Base-by-base conservation (phyloP, 495 filamentous ascomycete species). In the Penicillium odoratum region DNA sequence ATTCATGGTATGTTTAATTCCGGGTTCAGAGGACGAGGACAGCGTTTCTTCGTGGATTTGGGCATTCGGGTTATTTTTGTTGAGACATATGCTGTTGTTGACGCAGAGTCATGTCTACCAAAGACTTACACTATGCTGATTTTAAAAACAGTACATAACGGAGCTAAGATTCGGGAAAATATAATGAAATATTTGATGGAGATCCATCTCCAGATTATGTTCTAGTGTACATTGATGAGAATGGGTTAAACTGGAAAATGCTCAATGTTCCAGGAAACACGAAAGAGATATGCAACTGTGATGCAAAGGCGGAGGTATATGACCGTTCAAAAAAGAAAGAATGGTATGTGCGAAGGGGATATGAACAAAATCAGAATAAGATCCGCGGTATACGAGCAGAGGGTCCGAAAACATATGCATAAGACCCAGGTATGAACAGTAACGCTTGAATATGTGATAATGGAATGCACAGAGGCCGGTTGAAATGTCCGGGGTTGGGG, bases 121-220 rank as follows among this genome's bases (percentile, higher is more conserved):
- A 40, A 16, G 2, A 16, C 15, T 11, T 16, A 40, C 21, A 21
- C 21, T 40, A 40, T 7, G 4, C n/a, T 5, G 4, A 40, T 6
- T 13, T 13, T 15, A 40, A 15, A 40, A 16, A 15, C 2, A 13
- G 5, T 15, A 33, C 31, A 7, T 33, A 33, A 33, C 7, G 31
- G 3, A 33, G 31, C 3, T 21, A 21, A 21, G 11, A 88, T 84
- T 83, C 79, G 85, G 8, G 83, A 85, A 21, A 21, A 2, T 21
- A 21, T 21, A 21, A 21, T 21, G 21, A 21, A 21, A 21, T 21
- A 21, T 21, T 21, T 62, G 76, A 84, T 63, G 84, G 88, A 56
- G 75, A 82, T n/a, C 68, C 71, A 5, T 76, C 70, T 1, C 76
- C 74, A n/a, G 86, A 88, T 62, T 87, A 88, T 61, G 10, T 88